phyloP scores from a whole-genome alignment of 257 asterid genomes.

The Striga asiatica region DNA sequence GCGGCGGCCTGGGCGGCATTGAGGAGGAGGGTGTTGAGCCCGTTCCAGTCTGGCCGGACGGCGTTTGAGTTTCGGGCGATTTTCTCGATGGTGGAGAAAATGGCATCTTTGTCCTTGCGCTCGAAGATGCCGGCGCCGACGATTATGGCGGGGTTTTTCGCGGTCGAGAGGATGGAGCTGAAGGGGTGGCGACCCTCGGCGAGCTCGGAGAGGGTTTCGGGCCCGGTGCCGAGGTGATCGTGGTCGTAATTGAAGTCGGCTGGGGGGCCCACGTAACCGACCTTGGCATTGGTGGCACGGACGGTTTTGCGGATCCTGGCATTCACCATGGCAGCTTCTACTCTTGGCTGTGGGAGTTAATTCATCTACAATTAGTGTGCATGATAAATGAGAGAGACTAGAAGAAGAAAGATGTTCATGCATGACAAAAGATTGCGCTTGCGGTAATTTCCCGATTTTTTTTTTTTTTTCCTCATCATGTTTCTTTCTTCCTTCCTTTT shows the following conservation, averaged over 20 bases:
- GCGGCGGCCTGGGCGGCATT: constrained; percentile 98
- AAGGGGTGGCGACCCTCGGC: constrained; percentile 81
- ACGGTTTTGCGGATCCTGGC: constrained; percentile 90
- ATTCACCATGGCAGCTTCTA: constrained; percentile 97
- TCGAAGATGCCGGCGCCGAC: constrained; percentile 74
- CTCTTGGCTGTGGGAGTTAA: constrained; percentile 99
- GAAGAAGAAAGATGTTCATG: too few relatives aligned
- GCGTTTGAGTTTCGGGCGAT: constrained; percentile 61
- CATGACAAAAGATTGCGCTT: too few relatives aligned
- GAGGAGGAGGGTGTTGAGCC: constrained; percentile 61
- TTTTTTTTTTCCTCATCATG: too few relatives aligned
- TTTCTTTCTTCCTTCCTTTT: too few relatives aligned
- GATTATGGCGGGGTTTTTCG: constrained; percentile 80
- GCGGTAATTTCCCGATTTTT: too few relatives aligned
- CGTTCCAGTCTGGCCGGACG: constrained; percentile 85
- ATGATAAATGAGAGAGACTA: too few relatives aligned
- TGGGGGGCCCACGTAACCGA: constrained; percentile 81
- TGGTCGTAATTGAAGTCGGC: constrained; percentile 85
- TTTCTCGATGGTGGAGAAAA: constrained; percentile 52
- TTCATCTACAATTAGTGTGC: too few relatives aligned
- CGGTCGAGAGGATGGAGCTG: constrained; percentile 44
- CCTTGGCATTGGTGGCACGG: constrained; percentile 72
- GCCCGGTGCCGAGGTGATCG: constrained; percentile 78
- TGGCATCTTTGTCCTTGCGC: constrained; percentile 76
- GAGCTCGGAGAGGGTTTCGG: constrained; percentile 61